Percentiles rank a stretch among this genome's conserved stretches.
phyloP scores from a whole-genome alignment of 176 grass and related monocot genomes.

The Oryza brachyantha region DNA sequence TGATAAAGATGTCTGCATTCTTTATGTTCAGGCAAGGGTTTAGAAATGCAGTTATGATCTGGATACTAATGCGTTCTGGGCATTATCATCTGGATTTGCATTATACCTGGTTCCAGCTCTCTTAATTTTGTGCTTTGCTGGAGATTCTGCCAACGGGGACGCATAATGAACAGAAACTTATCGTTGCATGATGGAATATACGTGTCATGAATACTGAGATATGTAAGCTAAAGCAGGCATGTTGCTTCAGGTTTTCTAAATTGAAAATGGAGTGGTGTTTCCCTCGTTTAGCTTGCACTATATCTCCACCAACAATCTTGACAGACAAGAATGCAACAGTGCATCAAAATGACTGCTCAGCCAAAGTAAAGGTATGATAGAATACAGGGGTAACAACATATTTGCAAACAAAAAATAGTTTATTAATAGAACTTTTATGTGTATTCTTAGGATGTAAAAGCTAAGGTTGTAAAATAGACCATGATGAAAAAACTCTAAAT shows the following conservation, averaged over 20 bases:
- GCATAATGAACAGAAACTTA: not conserved
- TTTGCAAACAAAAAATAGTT: not conserved
- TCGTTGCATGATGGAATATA: slow-evolving; percentile 14
- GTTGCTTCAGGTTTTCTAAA: not conserved
- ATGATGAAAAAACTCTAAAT: no score
- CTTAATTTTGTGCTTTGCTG: not conserved
- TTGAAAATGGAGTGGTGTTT: not conserved
- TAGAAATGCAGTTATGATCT: slow-evolving; percentile 23
- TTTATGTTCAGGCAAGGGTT: slow-evolving; percentile 11
- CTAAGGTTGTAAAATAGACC: no score
- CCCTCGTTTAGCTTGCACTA: not conserved
- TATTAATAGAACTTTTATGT: no score
- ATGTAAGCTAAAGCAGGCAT: not conserved
- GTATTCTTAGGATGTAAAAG: no score
- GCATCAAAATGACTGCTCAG: slow-evolving; percentile 7
- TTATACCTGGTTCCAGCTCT: not conserved
- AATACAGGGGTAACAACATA: no score
- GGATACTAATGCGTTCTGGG: not conserved
- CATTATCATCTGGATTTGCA: not conserved
- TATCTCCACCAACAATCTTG: not conserved
- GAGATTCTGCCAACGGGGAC: slow-evolving; percentile 38
- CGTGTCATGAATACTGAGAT: not conserved
- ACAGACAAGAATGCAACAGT: not conserved
- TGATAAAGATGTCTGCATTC: not conserved
- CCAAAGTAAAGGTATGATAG: no score